Percentiles rank a stretch among this genome's conserved stretches.
These are phyloP conservation scores for Hericium coralloides DNA, from an alignment of 768 basidiomycete genomes.

Conservation along the genomic window DNA sequence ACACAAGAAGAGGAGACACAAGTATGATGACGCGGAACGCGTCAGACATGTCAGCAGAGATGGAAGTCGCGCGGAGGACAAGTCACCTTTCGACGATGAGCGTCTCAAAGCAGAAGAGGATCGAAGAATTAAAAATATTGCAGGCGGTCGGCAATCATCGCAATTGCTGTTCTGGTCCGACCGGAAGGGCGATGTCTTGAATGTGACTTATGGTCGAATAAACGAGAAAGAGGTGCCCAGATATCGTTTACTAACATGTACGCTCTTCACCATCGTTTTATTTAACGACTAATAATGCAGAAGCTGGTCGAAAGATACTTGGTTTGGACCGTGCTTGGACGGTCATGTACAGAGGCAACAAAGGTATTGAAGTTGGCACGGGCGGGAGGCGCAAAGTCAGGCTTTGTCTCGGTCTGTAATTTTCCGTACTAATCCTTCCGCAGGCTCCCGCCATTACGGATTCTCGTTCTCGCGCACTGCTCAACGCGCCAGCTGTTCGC, in stretches of 20 bases:
- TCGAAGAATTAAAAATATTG: constrained; percentile 17
- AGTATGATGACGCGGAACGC: constrained; percentile 6
- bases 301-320: constrained; percentile 14
- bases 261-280: not conserved
- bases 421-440: not conserved
- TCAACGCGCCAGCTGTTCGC: constrained; percentile 43
- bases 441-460: constrained; percentile 44
- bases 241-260: constrained; percentile 12
- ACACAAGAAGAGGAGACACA: constrained; percentile 13
- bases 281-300: constrained; percentile 7
- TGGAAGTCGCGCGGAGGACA: constrained; percentile 2
- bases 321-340: constrained; percentile 8
- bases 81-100: constrained; percentile 21
- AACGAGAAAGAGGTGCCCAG: constrained; percentile 10
- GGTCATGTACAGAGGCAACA: constrained; percentile 3
- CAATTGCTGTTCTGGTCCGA: constrained; percentile 50
- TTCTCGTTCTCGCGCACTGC: constrained; percentile 41
- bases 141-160: constrained; percentile 17
- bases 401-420: constrained; percentile 21
- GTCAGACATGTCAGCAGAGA: constrained; percentile 17
- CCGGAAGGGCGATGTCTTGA: constrained; percentile 14
- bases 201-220: constrained; percentile 11
- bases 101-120: constrained; percentile 27
- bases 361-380: constrained; percentile 7
- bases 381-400: constrained; percentile 9